These are phyloP conservation scores for Didymella segeticola DNA, from an alignment of 2,329 filamentous ascomycete species.

Conservation along the genomic window DNA sequence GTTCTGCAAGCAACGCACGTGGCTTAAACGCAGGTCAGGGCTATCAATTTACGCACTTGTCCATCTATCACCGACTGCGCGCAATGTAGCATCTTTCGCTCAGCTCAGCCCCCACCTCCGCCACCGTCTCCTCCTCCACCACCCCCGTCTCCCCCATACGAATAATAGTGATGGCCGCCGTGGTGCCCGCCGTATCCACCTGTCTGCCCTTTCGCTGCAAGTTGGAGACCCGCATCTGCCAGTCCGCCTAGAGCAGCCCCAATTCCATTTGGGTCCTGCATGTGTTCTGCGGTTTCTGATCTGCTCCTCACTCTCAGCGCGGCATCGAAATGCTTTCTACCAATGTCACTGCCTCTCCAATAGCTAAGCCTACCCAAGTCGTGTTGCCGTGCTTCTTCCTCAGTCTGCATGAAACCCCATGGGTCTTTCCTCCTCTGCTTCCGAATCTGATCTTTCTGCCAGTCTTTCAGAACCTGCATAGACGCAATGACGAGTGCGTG, in stretches of 20 bases:
- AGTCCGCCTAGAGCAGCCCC: constrained; percentile 15
- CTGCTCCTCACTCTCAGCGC: constrained; percentile 17
- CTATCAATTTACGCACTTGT: no score
- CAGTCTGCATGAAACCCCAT: constrained; percentile 28
- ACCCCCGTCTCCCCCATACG: constrained; percentile 8
- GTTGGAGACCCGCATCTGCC: constrained; percentile 19
- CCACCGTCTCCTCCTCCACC: constrained; percentile 9
- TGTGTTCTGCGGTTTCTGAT: constrained; percentile 17
- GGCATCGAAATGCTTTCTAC: constrained; percentile 8
- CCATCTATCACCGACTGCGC: background rate
- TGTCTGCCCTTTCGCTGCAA: constrained; percentile 19
- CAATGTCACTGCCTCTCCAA: constrained; percentile 34
- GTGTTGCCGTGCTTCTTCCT: constrained; percentile 28
- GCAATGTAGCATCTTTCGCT: background rate
- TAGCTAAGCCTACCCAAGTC: constrained; percentile 35
- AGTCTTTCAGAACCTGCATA: constrained; percentile 44
- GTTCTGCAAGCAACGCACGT: background rate
- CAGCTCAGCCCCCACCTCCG: constrained; percentile 1
- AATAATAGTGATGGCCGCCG: constrained; percentile 2
- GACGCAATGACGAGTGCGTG: constrained; percentile 39
- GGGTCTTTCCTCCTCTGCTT: constrained; percentile 28
- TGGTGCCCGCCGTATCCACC: constrained; percentile 17
- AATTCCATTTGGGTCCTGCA: constrained; percentile 10
- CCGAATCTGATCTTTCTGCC: constrained; percentile 38
- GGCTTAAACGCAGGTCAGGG: background rate